phyloP scores from a whole-genome alignment of 495 filamentous ascomycete species.

The Apiosordaria backusii region DNA sequence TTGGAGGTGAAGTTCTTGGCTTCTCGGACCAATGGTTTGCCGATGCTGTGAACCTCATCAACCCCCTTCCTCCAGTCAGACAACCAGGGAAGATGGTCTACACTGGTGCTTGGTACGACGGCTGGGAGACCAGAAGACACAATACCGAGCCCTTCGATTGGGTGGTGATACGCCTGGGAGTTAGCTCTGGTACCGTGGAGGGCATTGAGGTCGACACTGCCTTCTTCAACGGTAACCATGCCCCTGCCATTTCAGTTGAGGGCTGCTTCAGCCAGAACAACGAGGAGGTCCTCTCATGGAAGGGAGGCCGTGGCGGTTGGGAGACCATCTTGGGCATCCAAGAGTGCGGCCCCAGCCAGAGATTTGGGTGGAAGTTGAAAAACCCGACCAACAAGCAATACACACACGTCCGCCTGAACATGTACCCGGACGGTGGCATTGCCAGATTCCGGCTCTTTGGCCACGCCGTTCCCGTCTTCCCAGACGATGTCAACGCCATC shows the following conservation, averaged over 20 bases:
- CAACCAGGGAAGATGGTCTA: slow-evolving; percentile 79
- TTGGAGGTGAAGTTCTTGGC: slow-evolving; percentile 70
- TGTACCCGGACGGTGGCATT: slow-evolving; percentile 96
- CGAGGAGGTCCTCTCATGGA: slow-evolving; percentile 57
- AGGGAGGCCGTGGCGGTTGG: slow-evolving; percentile 59
- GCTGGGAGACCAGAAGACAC: slow-evolving; percentile 90
- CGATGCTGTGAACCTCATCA: slow-evolving; percentile 73
- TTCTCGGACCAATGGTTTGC: slow-evolving; percentile 91
- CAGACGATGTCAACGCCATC: slow-evolving; percentile 54
- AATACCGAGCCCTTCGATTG: slow-evolving; percentile 78
- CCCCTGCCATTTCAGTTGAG: slow-evolving; percentile 77
- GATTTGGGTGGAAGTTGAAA: slow-evolving; percentile 75
- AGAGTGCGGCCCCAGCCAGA: slow-evolving; percentile 70
- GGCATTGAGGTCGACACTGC: slow-evolving; percentile 86
- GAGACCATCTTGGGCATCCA: slow-evolving; percentile 65
- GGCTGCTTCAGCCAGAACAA: slow-evolving; percentile 63
- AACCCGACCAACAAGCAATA: slow-evolving; percentile 59
- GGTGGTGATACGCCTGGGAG: slow-evolving; percentile 77
- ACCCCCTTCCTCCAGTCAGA: slow-evolving; percentile 67
- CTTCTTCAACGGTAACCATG: slow-evolving; percentile 85
- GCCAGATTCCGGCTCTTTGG: slow-evolving; percentile 81
- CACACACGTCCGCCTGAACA: slow-evolving; percentile 80
- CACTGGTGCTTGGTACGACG: slow-evolving; percentile 90
- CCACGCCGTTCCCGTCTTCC: slow-evolving; percentile 68
- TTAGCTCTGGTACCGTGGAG: slow-evolving; percentile 67